Evolutionary conservation across 2,329 filamentous ascomycete species (phyloP).

Genomic region (Fusarium buxicola): DNA sequence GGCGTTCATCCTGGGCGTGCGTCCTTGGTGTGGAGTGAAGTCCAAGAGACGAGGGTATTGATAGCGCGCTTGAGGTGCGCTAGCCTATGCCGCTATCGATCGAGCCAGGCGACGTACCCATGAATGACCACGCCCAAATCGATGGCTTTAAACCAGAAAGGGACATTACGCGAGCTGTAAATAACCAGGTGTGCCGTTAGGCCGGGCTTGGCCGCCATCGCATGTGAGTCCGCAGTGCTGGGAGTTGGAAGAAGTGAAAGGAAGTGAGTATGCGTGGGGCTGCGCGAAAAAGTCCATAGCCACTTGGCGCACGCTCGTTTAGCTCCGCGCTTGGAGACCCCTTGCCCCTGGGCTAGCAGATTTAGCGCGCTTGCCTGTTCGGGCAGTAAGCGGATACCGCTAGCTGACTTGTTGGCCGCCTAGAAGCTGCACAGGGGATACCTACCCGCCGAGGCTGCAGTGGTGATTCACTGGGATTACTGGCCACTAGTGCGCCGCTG

Average conservation of each 20-base stretch:
- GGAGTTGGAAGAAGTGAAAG: slow-evolving; percentile 18
- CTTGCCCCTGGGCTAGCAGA: slow-evolving; percentile 26
- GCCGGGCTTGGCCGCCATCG: slow-evolving; percentile 25
- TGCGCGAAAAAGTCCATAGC: slow-evolving; percentile 20
- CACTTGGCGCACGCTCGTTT: slow-evolving; percentile 18
- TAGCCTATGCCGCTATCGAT: slow-evolving; percentile 39
- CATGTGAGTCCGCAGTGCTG: slow-evolving; percentile 8
- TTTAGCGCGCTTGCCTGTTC: slow-evolving; percentile 11
- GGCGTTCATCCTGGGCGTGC: not conserved
- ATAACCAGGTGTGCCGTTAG: slow-evolving; percentile 23
- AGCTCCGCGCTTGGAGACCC: not conserved
- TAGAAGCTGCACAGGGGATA: slow-evolving; percentile 3
- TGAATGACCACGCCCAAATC: slow-evolving; percentile 1
- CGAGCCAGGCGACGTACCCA: slow-evolving; percentile 10
- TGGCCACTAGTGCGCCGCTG: slow-evolving; percentile 6
- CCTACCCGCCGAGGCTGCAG: slow-evolving; percentile 23
- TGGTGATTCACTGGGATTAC: slow-evolving; percentile 28
- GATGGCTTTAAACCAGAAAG: slow-evolving; percentile 23
- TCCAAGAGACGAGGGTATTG: slow-evolving; percentile 14
- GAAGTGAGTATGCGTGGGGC: slow-evolving; percentile 23
- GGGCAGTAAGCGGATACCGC: not conserved
- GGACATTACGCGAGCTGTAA: slow-evolving; percentile 11
- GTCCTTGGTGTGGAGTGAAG: not conserved
- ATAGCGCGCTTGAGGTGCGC: slow-evolving; percentile 31
- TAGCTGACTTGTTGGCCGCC: slow-evolving; percentile 20